Evolutionary conservation across 2,329 filamentous ascomycete genomes (phyloP).

Genomic region (Teratosphaeria pseudoeucalypti): DNA sequence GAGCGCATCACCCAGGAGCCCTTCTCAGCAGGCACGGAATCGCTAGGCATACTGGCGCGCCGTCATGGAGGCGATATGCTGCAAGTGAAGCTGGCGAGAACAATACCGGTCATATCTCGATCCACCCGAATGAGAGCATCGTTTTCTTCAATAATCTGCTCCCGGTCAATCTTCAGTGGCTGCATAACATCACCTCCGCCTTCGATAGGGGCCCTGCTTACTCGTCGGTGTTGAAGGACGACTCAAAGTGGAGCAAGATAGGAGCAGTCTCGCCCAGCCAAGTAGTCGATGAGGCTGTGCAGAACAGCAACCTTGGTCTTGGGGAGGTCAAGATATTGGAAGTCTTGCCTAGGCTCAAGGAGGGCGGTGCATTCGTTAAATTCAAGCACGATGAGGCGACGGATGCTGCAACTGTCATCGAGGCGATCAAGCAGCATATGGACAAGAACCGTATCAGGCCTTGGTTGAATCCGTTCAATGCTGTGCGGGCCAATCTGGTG

Average conservation of each 20-base stretch:
- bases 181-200: conserved; percentile 43
- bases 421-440: conserved; percentile 52
- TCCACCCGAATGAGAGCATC: conserved; percentile 66
- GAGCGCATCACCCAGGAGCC: neutral
- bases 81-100: conserved; percentile 44
- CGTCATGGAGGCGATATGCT: neutral
- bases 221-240: conserved; percentile 3
- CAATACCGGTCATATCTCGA: conserved; percentile 71
- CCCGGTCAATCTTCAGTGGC: conserved; percentile 62
- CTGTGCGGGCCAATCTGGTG: conserved; percentile 63
- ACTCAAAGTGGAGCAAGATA: conserved; percentile 11
- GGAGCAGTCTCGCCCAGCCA: conserved; percentile 45
- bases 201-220: conserved; percentile 21
- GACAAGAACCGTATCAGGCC: conserved; percentile 64
- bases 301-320: conserved; percentile 17
- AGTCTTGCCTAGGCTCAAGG: conserved; percentile 73
- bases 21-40: neutral
- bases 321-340: conserved; percentile 58
- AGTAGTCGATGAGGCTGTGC: conserved; percentile 38
- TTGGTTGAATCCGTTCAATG: conserved; percentile 77
- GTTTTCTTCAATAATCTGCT: conserved; percentile 90
- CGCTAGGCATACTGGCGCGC: neutral
- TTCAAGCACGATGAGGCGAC: conserved; percentile 49
- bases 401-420: conserved; percentile 47
- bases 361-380: conserved; percentile 90